Evolutionary conservation across 1,284 basidiomycete genomes (phyloP).

Genomic region (Rhodotorula mucilaginosa): DNA sequence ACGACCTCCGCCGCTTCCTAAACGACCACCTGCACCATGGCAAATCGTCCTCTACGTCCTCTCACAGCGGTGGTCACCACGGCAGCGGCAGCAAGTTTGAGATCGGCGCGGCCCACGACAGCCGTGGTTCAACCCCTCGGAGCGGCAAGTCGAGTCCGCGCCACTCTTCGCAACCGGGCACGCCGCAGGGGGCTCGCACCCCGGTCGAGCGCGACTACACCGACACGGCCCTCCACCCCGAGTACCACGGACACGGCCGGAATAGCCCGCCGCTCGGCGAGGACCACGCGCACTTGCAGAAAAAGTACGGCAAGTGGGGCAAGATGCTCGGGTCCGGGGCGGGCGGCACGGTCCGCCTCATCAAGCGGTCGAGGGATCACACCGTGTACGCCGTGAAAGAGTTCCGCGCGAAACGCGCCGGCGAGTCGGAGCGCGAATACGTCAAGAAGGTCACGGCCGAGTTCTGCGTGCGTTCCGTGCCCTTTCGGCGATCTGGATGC

Average conservation of each 20-base stretch:
- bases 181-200: slow-evolving; percentile 31
- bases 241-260: slow-evolving; percentile 43
- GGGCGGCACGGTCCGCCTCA: slow-evolving; percentile 93
- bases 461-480: slow-evolving; percentile 63
- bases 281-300: slow-evolving; percentile 80
- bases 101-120: slow-evolving; percentile 16
- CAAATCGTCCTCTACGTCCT: slow-evolving; percentile 41
- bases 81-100: slow-evolving; percentile 19
- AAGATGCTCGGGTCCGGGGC: slow-evolving; percentile 92
- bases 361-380: slow-evolving; percentile 67
- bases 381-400: slow-evolving; percentile 94
- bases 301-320: slow-evolving; percentile 99
- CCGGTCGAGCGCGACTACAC: slow-evolving; percentile 45
- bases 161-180: slow-evolving; percentile 26
- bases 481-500: not conserved
- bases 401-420: slow-evolving; percentile 81
- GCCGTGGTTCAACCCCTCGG: slow-evolving; percentile 22
- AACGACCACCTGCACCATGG: slow-evolving; percentile 77
- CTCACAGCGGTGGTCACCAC: not conserved
- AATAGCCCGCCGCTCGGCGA: slow-evolving; percentile 50
- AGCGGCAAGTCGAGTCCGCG: slow-evolving; percentile 38
- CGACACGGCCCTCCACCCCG: slow-evolving; percentile 29
- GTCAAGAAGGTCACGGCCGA: slow-evolving; percentile 99
- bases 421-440: slow-evolving; percentile 93
- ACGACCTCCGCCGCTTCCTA: slow-evolving; percentile 87